phyloP scores from a whole-genome alignment of 768 basidiomycete genomes.

The Leccinum boreale region DNA sequence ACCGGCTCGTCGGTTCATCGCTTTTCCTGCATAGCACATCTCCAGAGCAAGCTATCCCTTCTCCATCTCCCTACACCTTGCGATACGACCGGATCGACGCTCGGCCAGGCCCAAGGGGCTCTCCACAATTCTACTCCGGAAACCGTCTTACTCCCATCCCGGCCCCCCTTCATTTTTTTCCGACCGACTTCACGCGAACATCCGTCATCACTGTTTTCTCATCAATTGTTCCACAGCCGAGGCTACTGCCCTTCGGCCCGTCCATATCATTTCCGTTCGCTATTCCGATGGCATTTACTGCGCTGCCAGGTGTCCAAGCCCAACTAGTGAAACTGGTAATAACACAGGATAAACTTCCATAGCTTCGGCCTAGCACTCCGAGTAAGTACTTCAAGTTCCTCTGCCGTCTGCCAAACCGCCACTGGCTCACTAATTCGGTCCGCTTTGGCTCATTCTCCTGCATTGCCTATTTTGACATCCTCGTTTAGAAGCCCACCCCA shows the following conservation, averaged over 20 bases:
- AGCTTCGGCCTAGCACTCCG: not conserved
- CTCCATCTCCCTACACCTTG: slow-evolving; percentile 5
- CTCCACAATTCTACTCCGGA: not conserved
- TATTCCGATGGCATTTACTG: slow-evolving; percentile 7
- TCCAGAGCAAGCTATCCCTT: slow-evolving; percentile 1
- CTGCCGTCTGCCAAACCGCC: slow-evolving; percentile 9
- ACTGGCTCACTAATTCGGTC: not conserved
- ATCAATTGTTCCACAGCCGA: not conserved
- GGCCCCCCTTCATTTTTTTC: not conserved
- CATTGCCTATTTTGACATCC: slow-evolving; percentile 17
- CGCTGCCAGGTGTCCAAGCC: not conserved
- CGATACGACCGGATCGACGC: slow-evolving; percentile 26
- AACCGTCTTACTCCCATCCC: not conserved
- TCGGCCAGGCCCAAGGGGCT: slow-evolving; percentile 2
- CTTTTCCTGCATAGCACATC: slow-evolving; percentile 3
- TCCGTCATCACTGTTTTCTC: slow-evolving; percentile 1
- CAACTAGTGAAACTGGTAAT: not conserved
- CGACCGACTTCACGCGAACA: slow-evolving; percentile 2
- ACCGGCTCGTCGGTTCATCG: slow-evolving; percentile 22
- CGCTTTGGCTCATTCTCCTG: slow-evolving; percentile 1
- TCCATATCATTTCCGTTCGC: slow-evolving; percentile 18
- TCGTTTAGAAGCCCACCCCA: slow-evolving; percentile 21
- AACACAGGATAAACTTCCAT: slow-evolving; percentile 1
- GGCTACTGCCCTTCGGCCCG: not conserved
- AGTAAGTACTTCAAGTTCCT: not conserved